Conservation (phyloP, 1,284 basidiomycete species). For the Cryptococcus sp. region DNA sequence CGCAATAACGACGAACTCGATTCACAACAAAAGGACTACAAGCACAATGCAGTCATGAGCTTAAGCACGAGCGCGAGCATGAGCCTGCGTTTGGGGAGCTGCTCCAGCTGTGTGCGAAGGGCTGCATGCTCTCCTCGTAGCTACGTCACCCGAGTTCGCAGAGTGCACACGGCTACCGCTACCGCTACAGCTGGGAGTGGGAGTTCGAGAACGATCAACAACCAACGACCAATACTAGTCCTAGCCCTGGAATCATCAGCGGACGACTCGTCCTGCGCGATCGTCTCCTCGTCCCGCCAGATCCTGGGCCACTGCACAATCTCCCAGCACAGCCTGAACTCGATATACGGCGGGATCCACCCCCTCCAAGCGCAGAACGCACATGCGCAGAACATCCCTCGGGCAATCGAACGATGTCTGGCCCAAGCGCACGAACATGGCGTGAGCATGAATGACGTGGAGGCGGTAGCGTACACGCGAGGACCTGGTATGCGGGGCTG, state of each 20-base stretch:
- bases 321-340: conserved; percentile 65
- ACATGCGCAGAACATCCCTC: conserved; percentile 71
- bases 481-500: conserved; percentile 86
- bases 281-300: conserved; percentile 67
- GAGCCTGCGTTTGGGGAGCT: too few species aligned
- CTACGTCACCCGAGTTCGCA: too few species aligned
- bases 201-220: neutral
- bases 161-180: too few species aligned
- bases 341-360: conserved; percentile 74
- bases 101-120: too few species aligned
- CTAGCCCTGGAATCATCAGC: conserved; percentile 78
- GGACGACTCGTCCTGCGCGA: conserved; percentile 84
- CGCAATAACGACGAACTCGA: too few species aligned
- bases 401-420: conserved; percentile 59
- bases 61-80: too few species aligned
- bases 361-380: conserved; percentile 72
- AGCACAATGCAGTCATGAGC: too few species aligned
- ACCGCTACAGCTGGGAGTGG: too few species aligned
- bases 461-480: conserved; percentile 86
- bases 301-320: conserved; percentile 81
- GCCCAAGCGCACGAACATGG: conserved; percentile 65
- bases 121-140: too few species aligned
- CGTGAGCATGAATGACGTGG: conserved; percentile 64
- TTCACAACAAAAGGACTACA: too few species aligned
- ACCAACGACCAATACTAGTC: conserved; percentile 56